Conservation (phyloP, 2,329 filamentous ascomycete genomes). For the Waltergamsia citrina region DNA sequence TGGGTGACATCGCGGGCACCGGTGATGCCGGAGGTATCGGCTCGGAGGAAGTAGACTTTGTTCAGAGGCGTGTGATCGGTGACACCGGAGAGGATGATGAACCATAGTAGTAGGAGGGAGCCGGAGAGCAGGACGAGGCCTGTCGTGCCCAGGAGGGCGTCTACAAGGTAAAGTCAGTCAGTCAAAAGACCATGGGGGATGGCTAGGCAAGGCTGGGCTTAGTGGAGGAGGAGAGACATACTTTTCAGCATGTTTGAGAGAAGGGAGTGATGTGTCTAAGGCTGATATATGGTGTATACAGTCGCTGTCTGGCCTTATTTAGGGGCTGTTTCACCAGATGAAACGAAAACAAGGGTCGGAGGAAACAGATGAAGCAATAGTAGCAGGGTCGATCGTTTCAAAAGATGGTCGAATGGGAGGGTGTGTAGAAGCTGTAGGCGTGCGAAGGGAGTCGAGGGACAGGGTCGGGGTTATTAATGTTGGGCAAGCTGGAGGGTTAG, state of each 20-base stretch:
- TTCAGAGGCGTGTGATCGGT: slow-evolving; percentile 47
- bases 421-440: too few relatives aligned
- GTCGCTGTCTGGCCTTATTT: too few relatives aligned
- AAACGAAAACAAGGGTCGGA: too few relatives aligned
- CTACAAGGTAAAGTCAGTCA: slow-evolving; percentile 13
- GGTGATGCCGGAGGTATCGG: slow-evolving; percentile 63
- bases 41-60: slow-evolving; percentile 77
- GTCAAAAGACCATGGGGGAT: not conserved
- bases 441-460: too few relatives aligned
- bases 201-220: not conserved
- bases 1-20: slow-evolving; percentile 59
- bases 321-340: not conserved
- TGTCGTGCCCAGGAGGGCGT: slow-evolving; percentile 28
- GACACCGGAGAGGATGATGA: slow-evolving; percentile 48
- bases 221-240: not conserved
- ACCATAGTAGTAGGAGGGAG: slow-evolving; percentile 45
- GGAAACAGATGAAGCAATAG: too few relatives aligned
- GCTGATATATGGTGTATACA: too few relatives aligned
- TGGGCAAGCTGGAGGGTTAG: too few relatives aligned
- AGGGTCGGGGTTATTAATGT: too few relatives aligned
- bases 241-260: slow-evolving; percentile 2
- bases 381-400: too few relatives aligned
- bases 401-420: too few relatives aligned
- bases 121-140: slow-evolving; percentile 39
- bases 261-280: not conserved